These are phyloP conservation scores for Niveomyces coronatus DNA, from an alignment of 2,329 filamentous ascomycete species.

Conservation along the genomic window DNA sequence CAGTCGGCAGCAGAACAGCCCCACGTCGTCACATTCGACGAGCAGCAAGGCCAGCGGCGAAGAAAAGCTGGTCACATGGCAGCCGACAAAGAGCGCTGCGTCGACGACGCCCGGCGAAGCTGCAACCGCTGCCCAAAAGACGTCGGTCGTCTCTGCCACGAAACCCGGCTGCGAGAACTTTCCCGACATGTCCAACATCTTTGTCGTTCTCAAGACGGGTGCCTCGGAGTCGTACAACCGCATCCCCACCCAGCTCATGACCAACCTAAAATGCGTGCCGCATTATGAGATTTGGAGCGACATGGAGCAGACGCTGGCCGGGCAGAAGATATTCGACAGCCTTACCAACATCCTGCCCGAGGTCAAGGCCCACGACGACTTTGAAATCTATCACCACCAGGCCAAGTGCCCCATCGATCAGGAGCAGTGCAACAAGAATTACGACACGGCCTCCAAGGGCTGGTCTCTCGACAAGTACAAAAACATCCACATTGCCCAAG, in stretches of 20 bases:
- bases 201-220: slow-evolving; percentile 47
- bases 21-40: neutral
- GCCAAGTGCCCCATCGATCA: slow-evolving; percentile 34
- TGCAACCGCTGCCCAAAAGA: neutral
- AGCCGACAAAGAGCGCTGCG: neutral
- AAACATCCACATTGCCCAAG: slow-evolving; percentile 49
- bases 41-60: slow-evolving; percentile 5
- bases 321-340: slow-evolving; percentile 34
- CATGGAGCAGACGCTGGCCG: slow-evolving; percentile 36
- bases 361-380: slow-evolving; percentile 38
- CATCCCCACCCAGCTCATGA: slow-evolving; percentile 44
- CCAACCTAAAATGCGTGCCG: slow-evolving; percentile 37
- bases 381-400: slow-evolving; percentile 37
- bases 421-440: slow-evolving; percentile 30
- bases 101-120: neutral
- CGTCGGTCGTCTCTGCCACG: neutral
- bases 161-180: slow-evolving; percentile 27
- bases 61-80: neutral
- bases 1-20: neutral
- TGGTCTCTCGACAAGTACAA: slow-evolving; percentile 54
- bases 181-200: slow-evolving; percentile 34
- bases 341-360: slow-evolving; percentile 33
- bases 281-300: slow-evolving; percentile 50
- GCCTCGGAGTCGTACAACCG: slow-evolving; percentile 42
- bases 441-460: slow-evolving; percentile 20